phyloP scores from a whole-genome alignment of 495 filamentous ascomycete genomes.

The Jackrogersella multiformis region DNA sequence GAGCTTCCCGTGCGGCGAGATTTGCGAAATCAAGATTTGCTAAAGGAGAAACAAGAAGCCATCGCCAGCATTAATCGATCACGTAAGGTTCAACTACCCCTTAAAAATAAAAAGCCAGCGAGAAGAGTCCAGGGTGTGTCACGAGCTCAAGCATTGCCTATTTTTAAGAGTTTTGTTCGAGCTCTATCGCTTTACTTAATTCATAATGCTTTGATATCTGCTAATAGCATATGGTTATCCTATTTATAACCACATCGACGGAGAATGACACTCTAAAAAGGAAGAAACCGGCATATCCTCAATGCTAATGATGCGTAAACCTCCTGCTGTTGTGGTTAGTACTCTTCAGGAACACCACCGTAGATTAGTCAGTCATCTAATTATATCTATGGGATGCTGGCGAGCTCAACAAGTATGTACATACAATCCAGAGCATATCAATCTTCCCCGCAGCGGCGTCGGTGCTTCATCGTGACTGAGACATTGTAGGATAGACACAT shows the following conservation, averaged over 20 bases:
- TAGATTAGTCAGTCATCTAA: not conserved
- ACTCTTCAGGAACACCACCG: not conserved
- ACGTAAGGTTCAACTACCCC: conserved; percentile 1
- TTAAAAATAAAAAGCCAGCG: not conserved
- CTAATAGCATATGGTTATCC: not conserved
- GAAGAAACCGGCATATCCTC: not conserved
- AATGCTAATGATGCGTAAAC: not conserved
- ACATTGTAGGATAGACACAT: conserved; percentile 28
- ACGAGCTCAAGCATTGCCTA: not conserved
- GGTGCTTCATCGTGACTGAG: conserved; percentile 12
- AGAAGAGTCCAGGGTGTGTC: not conserved
- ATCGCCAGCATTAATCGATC: not conserved
- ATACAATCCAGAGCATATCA: conserved; percentile 1
- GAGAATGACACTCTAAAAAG: not conserved
- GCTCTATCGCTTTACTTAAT: not conserved
- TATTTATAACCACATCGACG: not conserved
- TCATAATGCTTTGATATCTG: not conserved
- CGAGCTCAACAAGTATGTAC: not conserved
- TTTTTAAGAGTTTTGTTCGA: not conserved
- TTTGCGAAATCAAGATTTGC: conserved; percentile 1
- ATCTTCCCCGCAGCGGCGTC: conserved; percentile 28
- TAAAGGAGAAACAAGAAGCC: not conserved
- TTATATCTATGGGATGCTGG: not conserved
- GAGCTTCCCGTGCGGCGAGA: not conserved
- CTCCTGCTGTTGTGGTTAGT: not conserved